Evolutionary conservation across 2,329 filamentous ascomycete species (phyloP).

Genomic region (Paraphoma sp.): DNA sequence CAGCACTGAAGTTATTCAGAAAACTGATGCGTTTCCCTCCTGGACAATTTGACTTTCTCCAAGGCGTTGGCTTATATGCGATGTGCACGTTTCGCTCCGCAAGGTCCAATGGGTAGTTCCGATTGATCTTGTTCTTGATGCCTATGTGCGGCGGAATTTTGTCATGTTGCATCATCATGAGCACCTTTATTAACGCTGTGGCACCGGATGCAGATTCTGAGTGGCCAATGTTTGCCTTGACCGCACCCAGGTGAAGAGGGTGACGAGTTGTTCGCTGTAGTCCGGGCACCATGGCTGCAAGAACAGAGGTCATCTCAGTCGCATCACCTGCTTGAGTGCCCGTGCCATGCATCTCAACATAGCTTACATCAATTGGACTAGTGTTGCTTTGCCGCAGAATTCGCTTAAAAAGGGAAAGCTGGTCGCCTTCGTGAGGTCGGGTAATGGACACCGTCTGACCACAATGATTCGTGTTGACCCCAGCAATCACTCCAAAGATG

Average conservation of each 20-base stretch:
- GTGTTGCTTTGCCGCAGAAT: constrained; percentile 44
- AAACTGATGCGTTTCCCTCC: constrained; percentile 20
- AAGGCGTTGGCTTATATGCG: constrained; percentile 7
- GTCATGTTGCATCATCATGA: constrained; percentile 38
- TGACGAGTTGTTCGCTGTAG: too few species aligned
- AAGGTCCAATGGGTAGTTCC: constrained; percentile 66
- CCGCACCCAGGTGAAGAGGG: constrained; percentile 35
- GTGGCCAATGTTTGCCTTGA: constrained; percentile 47
- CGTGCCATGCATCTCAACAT: constrained; percentile 43
- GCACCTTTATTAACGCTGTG: constrained; percentile 40
- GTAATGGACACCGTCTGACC: constrained; percentile 42
- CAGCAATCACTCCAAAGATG: constrained; percentile 41
- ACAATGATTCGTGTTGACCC: constrained; percentile 40
- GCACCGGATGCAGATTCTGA: constrained; percentile 43
- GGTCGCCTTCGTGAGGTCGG: constrained; percentile 30
- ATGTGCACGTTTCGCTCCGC: constrained; percentile 65
- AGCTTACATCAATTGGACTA: constrained; percentile 38
- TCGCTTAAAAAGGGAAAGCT: constrained; percentile 20
- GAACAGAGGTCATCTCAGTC: constrained; percentile 32
- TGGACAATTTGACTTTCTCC: constrained; percentile 19
- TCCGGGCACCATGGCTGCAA: too few species aligned
- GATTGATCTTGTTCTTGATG: constrained; percentile 70
- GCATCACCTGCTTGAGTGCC: constrained; percentile 40
- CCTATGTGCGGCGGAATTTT: constrained; percentile 49
- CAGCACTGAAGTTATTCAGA: constrained; percentile 50